These are phyloP conservation scores for Gastroboletus turbinatus DNA, from an alignment of 1,284 basidiomycete genomes.

Conservation along the genomic window DNA sequence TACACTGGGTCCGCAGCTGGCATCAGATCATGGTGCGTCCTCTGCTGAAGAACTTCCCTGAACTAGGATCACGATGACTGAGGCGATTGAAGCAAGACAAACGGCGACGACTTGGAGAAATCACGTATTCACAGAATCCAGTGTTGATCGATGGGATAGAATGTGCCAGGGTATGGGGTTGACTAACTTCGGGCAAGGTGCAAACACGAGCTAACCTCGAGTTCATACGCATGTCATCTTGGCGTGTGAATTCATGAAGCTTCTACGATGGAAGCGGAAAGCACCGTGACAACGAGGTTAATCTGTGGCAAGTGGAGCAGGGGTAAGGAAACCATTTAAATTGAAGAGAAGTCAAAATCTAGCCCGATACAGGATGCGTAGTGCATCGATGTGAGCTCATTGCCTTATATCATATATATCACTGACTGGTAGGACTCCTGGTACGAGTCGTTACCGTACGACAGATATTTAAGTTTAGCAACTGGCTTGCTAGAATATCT, in stretches of 20 bases:
- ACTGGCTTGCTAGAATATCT: neutral
- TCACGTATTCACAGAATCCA: neutral
- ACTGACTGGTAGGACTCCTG: neutral
- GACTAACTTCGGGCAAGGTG: neutral
- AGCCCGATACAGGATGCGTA: neutral
- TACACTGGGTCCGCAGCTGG: neutral
- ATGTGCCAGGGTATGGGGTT: neutral
- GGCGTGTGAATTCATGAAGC: no score
- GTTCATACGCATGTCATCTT: neutral
- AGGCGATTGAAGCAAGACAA: neutral
- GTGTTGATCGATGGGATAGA: neutral
- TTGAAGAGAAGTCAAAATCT: neutral
- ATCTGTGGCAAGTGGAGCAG: neutral
- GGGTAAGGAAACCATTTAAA: no score
- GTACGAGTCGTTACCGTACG: no score
- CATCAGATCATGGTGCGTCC: neutral
- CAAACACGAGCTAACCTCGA: neutral
- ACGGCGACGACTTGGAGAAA: neutral
- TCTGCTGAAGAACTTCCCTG: neutral
- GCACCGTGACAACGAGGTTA: neutral
- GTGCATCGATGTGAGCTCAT: neutral
- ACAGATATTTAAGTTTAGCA: neutral
- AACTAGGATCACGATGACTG: neutral
- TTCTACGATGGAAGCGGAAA: neutral
- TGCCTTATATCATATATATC: neutral